These are phyloP conservation scores for Coix lacrymajobi DNA, from an alignment of 176 grass and related monocot genomes.

Conservation along the genomic window DNA sequence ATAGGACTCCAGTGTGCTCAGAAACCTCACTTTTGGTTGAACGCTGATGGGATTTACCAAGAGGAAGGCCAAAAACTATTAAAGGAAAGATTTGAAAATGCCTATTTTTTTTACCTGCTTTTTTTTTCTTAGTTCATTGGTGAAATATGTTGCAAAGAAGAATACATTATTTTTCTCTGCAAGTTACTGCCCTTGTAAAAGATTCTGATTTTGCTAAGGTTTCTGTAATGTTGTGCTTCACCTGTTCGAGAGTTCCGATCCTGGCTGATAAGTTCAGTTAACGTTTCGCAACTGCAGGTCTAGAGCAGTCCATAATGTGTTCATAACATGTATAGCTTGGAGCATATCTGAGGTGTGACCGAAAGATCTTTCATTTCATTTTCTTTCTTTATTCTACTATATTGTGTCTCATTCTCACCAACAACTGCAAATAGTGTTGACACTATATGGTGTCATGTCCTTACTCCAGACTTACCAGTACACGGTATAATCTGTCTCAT, in stretches of 20 bases:
- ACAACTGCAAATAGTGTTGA: background rate
- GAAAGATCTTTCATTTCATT: background rate
- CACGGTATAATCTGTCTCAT: background rate
- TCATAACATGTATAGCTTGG: conserved; percentile 81
- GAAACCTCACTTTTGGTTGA: conserved; percentile 98
- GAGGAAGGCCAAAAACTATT: conserved; percentile 76
- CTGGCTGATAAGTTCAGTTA: background rate
- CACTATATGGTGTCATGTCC: background rate
- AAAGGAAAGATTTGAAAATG: conserved; percentile 84
- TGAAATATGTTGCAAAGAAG: too few species aligned
- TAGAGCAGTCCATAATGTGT: conserved; percentile 64
- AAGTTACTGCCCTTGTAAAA: too few species aligned
- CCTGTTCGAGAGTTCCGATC: background rate
- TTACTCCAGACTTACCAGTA: background rate
- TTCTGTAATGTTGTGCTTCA: background rate
- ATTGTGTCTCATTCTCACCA: background rate
- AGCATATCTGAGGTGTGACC: conserved; percentile 66
- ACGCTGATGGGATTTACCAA: conserved; percentile 95
- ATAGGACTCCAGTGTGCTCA: conserved; percentile 93
- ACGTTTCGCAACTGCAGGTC: conserved; percentile 58
- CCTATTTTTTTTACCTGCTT: too few species aligned
- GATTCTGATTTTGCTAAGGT: background rate
- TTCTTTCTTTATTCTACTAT: background rate
- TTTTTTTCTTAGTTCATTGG: too few species aligned
- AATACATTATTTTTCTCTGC: too few species aligned